Percentiles rank a stretch among this genome's conserved stretches.
Evolutionary conservation across 1,139 yeast species (phyloP).

Genomic region (Kodamaea plutei): DNA sequence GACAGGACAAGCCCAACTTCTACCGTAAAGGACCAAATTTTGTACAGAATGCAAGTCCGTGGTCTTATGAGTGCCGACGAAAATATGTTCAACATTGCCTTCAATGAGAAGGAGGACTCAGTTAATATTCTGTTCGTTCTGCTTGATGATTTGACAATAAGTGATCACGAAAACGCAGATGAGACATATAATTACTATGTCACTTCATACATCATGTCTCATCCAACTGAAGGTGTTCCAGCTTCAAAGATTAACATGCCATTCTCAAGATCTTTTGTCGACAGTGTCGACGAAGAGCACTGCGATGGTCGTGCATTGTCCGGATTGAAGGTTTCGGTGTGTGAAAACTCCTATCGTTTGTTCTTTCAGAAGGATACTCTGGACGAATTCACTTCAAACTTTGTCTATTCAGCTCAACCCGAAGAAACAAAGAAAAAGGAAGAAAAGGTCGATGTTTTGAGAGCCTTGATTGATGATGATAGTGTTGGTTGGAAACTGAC

Average conservation of each 20-base stretch:
- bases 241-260: slow-evolving; percentile 73
- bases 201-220: slow-evolving; percentile 89
- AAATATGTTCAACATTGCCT: slow-evolving; percentile 85
- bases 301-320: slow-evolving; percentile 67
- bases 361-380: slow-evolving; percentile 79
- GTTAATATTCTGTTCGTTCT: slow-evolving; percentile 84
- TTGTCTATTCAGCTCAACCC: slow-evolving; percentile 36
- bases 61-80: slow-evolving; percentile 79
- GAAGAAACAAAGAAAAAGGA: slow-evolving; percentile 22
- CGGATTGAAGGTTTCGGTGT: slow-evolving; percentile 75
- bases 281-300: slow-evolving; percentile 53
- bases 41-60: slow-evolving; percentile 86
- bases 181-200: slow-evolving; percentile 90
- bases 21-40: slow-evolving; percentile 81
- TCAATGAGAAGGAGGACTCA: slow-evolving; percentile 47
- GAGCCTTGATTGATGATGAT: slow-evolving; percentile 28
- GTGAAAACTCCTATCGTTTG: slow-evolving; percentile 74
- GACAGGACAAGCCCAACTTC: slow-evolving; percentile 66
- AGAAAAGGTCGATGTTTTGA: slow-evolving; percentile 27
- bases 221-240: slow-evolving; percentile 96
- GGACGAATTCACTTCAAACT: slow-evolving; percentile 70
- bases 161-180: slow-evolving; percentile 69
- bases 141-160: slow-evolving; percentile 79
- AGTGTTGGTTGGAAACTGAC: slow-evolving; percentile 38
- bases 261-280: slow-evolving; percentile 60